These are phyloP conservation scores for Tolypocladium guangdongense DNA, from an alignment of 2,329 filamentous ascomycete genomes.

Conservation along the genomic window DNA sequence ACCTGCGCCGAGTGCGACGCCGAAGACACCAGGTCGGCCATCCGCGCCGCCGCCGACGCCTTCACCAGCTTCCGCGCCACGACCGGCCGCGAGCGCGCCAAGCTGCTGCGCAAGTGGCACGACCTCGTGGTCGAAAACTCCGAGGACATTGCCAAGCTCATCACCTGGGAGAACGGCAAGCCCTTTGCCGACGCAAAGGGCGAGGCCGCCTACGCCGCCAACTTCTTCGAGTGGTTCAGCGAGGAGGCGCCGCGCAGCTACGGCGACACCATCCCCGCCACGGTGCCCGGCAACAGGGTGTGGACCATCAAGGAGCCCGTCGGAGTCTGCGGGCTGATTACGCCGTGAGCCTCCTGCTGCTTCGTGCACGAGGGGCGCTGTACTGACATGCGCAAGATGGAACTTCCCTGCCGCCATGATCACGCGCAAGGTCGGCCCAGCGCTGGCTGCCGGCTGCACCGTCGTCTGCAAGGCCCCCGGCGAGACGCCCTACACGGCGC, in stretches of 20 bases:
- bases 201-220: conserved; percentile 62
- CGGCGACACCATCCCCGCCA: conserved; percentile 64
- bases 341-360: conserved; percentile 38
- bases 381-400: conserved; percentile 41
- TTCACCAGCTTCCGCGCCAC: conserved; percentile 59
- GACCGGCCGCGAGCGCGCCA: conserved; percentile 64
- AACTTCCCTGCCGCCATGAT: conserved; percentile 78
- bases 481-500: conserved; percentile 84
- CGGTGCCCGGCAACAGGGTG: conserved; percentile 60
- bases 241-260: conserved; percentile 67
- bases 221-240: conserved; percentile 72
- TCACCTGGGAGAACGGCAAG: conserved; percentile 89
- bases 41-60: conserved; percentile 70
- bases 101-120: conserved; percentile 70
- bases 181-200: conserved; percentile 63
- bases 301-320: conserved; percentile 75
- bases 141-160: conserved; percentile 70
- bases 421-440: conserved; percentile 58
- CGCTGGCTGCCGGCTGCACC: conserved; percentile 88
- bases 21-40: conserved; percentile 69
- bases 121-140: conserved; percentile 67
- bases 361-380: neutral
- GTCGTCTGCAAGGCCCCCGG: conserved; percentile 85
- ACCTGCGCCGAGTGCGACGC: conserved; percentile 75
- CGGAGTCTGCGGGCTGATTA: conserved; percentile 73